phyloP scores from a whole-genome alignment of 2,329 filamentous ascomycete genomes.

The Cordyceps javanica region DNA sequence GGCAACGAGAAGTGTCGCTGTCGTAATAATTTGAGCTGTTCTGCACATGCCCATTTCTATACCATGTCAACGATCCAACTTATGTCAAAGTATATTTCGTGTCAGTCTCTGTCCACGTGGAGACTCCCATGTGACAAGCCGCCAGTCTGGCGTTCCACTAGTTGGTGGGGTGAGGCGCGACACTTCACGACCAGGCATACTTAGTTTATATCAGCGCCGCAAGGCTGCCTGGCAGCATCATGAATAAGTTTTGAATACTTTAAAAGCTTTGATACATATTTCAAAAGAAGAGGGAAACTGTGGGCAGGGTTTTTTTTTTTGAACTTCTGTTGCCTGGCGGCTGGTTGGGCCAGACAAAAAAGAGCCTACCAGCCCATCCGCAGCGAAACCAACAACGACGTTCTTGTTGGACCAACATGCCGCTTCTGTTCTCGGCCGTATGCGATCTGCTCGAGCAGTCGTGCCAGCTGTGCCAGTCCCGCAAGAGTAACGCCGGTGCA shows the following conservation, averaged over 20 bases:
- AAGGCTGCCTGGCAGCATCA: background rate
- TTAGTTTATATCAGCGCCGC: background rate
- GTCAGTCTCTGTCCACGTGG: background rate
- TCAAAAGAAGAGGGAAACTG: too few species aligned
- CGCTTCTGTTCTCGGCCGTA: slow-evolving; percentile 61
- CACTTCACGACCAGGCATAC: slow-evolving; percentile 6
- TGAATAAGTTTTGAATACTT: background rate
- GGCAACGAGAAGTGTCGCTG: background rate
- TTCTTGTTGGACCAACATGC: slow-evolving; percentile 18
- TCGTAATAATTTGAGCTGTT: background rate
- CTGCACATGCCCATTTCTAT: background rate
- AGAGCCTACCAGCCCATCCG: background rate
- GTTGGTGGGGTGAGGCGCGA: background rate
- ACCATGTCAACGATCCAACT: background rate
- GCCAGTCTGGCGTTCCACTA: slow-evolving; percentile 1
- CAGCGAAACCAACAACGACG: background rate
- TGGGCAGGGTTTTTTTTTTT: too few species aligned
- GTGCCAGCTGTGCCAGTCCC: slow-evolving; percentile 38
- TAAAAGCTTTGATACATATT: background rate
- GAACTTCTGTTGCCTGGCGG: background rate
- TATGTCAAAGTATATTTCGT: background rate
- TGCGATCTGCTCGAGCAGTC: slow-evolving; percentile 69
- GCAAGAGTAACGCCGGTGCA: slow-evolving; percentile 27
- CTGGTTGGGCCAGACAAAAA: background rate
- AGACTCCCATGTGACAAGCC: slow-evolving; percentile 10